Percentiles rank a stretch among this genome's conserved stretches.
These are phyloP conservation scores for Blastocladiella emersonii DNA, from an alignment of 371 early-diverging fungal genomes.

Conservation along the genomic window DNA sequence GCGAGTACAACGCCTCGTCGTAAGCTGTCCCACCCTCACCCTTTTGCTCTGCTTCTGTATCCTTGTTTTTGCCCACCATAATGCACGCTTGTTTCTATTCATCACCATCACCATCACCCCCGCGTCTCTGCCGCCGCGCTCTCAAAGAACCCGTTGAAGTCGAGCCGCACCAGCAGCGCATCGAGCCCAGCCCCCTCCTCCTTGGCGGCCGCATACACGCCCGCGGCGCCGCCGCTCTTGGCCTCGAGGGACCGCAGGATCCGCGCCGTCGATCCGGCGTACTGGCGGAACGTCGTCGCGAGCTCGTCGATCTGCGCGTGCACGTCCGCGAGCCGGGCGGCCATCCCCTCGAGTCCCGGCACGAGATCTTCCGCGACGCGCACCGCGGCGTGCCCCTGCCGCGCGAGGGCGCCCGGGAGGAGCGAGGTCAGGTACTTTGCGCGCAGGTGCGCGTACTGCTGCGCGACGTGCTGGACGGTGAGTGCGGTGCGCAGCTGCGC, in stretches of 20 bases:
- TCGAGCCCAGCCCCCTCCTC: neutral
- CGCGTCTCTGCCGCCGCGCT: neutral
- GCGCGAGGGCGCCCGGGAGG: too few species aligned
- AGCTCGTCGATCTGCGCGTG: neutral
- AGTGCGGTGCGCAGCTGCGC: neutral
- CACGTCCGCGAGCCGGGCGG: neutral
- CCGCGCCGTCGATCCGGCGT: neutral
- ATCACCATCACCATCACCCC: too few species aligned
- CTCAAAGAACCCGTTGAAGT: slow-evolving; percentile 3
- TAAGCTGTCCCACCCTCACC: too few species aligned
- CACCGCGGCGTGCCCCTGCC: neutral
- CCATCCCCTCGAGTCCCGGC: neutral
- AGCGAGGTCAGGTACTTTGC: neutral
- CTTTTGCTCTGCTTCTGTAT: too few species aligned
- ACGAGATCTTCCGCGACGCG: neutral
- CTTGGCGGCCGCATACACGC: neutral
- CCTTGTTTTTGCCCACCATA: too few species aligned
- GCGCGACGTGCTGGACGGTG: neutral
- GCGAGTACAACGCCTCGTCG: too few species aligned
- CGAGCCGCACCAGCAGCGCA: neutral
- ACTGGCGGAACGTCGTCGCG: neutral
- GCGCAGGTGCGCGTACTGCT: neutral
- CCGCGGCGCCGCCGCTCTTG: neutral
- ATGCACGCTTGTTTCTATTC: too few species aligned
- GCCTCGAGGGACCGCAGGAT: neutral